Evolutionary conservation across 495 filamentous ascomycete genomes (phyloP).

Genomic region (Neurospora sp.): DNA sequence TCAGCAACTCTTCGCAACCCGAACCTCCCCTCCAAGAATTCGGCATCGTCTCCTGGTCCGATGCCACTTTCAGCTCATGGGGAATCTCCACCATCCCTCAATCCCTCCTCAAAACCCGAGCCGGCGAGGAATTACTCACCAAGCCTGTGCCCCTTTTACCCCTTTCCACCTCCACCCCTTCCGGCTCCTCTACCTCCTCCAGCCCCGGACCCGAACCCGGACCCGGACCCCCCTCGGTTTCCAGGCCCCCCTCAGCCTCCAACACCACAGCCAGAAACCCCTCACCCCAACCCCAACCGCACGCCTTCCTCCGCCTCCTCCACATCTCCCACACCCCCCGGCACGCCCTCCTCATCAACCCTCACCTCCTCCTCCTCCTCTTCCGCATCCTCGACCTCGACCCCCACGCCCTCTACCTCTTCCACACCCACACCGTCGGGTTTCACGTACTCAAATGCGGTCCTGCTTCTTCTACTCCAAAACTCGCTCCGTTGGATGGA

Average conservation of each 20-base stretch:
- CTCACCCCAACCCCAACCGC: background rate
- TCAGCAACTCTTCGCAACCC: background rate
- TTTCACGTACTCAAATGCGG: background rate
- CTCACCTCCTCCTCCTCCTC: background rate
- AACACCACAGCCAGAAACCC: background rate
- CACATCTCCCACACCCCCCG: background rate
- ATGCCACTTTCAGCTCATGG: background rate
- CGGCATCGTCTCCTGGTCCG: background rate
- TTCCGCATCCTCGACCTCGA: background rate
- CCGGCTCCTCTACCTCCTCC: background rate
- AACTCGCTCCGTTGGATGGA: background rate
- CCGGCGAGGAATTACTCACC: background rate
- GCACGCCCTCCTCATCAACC: background rate
- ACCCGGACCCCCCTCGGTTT: fast-evolving
- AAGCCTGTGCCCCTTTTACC: background rate
- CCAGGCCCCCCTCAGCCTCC: background rate
- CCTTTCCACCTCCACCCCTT: background rate
- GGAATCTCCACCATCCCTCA: background rate
- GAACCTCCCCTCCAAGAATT: background rate
- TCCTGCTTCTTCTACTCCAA: background rate
- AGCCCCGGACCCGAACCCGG: no score
- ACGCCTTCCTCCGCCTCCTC: background rate
- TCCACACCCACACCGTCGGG: background rate
- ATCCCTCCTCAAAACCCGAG: background rate
- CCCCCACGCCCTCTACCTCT: background rate